Percentiles rank a stretch among this genome's conserved stretches.
These are phyloP conservation scores for Ogataea degrootiae DNA, from an alignment of 805 yeast species.

Conservation along the genomic window DNA sequence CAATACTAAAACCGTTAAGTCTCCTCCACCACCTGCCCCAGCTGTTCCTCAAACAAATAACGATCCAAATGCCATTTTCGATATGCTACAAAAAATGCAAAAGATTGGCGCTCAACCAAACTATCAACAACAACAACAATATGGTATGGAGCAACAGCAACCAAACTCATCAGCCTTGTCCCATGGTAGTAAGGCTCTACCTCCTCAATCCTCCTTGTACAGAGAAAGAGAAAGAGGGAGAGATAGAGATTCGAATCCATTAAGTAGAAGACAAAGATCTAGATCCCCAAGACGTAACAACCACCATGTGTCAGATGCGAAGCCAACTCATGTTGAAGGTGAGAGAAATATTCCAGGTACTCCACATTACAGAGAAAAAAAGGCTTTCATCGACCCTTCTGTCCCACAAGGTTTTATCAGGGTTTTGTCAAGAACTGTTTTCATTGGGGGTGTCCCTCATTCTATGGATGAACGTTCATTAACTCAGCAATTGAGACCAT, in stretches of 20 bases:
- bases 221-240: slow-evolving; percentile 27
- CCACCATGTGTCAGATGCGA: slow-evolving; percentile 11
- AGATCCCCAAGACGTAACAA: slow-evolving; percentile 41
- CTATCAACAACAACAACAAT: slow-evolving; percentile 19
- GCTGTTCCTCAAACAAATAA: slow-evolving; percentile 16
- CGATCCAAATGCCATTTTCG: slow-evolving; percentile 42
- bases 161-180: slow-evolving; percentile 5
- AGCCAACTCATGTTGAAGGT: slow-evolving; percentile 38
- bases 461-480: slow-evolving; percentile 74
- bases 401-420: slow-evolving; percentile 76
- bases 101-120: slow-evolving; percentile 22
- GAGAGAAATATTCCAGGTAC: slow-evolving; percentile 68
- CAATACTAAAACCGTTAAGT: slow-evolving; percentile 23
- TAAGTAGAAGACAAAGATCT: slow-evolving; percentile 47
- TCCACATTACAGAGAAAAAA: slow-evolving; percentile 72
- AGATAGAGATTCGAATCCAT: slow-evolving; percentile 25
- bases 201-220: slow-evolving; percentile 18
- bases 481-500: slow-evolving; percentile 68
- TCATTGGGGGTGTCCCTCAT: slow-evolving; percentile 90
- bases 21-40: slow-evolving; percentile 8
- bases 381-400: slow-evolving; percentile 62
- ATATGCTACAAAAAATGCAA: slow-evolving; percentile 49
- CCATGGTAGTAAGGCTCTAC: slow-evolving; percentile 7
- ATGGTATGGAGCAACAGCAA: slow-evolving; percentile 14
- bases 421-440: slow-evolving; percentile 84